Evolutionary conservation across 768 basidiomycete species (phyloP).

Genomic region (Lactarius hengduanensis): DNA sequence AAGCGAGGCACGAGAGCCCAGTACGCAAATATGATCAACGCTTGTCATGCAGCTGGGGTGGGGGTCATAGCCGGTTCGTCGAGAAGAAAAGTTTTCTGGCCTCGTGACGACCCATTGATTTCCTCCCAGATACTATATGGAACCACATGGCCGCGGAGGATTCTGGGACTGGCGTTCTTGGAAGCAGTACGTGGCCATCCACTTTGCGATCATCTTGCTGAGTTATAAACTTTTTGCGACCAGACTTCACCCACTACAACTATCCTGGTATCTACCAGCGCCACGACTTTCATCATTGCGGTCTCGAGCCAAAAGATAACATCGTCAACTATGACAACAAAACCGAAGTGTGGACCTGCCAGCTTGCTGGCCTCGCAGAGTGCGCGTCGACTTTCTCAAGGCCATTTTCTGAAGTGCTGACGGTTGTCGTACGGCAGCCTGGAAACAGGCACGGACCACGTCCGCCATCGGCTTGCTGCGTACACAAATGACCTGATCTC

Average conservation of each 20-base stretch:
- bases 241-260: constrained; percentile 49
- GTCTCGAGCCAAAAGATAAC: constrained; percentile 49
- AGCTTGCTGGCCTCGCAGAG: constrained; percentile 43
- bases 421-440: constrained; percentile 40
- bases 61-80: constrained; percentile 40
- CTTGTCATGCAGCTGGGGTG: constrained; percentile 43
- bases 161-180: constrained; percentile 39
- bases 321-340: constrained; percentile 56
- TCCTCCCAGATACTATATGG: constrained; percentile 47
- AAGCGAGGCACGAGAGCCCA: constrained; percentile 62
- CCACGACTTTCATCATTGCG: constrained; percentile 65
- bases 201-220: too few species aligned
- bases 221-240: background rate
- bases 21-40: constrained; percentile 43
- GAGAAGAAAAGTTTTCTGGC: background rate
- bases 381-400: constrained; percentile 27
- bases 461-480: constrained; percentile 49
- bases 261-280: constrained; percentile 35
- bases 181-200: constrained; percentile 12
- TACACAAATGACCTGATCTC: constrained; percentile 62
- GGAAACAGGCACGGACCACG: constrained; percentile 60
- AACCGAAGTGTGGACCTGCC: constrained; percentile 48
- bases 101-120: constrained; percentile 33
- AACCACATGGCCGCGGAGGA: constrained; percentile 63
- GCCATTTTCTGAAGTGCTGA: background rate